Base-by-base conservation (phyloP, 2,329 filamentous ascomycete genomes). In the Xylaria multiplex region DNA sequence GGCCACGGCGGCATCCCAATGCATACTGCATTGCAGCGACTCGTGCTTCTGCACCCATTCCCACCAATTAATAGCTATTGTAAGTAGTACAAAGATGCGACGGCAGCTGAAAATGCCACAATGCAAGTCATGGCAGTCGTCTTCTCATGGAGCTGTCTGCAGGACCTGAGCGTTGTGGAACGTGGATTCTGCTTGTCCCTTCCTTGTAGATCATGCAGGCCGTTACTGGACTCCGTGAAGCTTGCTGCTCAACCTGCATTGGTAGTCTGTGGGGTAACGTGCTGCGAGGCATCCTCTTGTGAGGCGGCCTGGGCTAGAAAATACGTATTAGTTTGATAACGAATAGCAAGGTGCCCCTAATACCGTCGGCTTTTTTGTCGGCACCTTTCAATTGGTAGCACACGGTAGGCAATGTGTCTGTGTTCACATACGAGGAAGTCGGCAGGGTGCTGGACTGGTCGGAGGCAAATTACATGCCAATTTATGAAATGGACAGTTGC, bases 231-330 rank as follows among this genome's bases (percentile, higher is more conserved):
- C 56, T 66, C 60, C 67, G 68, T 67, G 70, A 71, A 70, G 69
- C 65, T 66, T 57, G 69, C 59, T 57, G 69, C 59, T 67, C 65
- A 70, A 69, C 70, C 62, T 68, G 71, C 71, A 72, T 71, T 69
- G 72, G 67, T 62, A 71, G 62, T 72, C 69, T 73, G 73, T 74
- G 72, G 72, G 71, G 72, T 74, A 73, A 22, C 58, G 50, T 56
- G 66, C 50, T 65, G 46, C 55, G 63, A 65, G 45, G 50, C 35
- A 48, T 59, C 19, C 57, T 49, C 43, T 53, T 37, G 42, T 24
- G 55, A 52, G 54, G 59, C 42, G 35, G 52, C 55, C 50, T 46
- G 59, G 40, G 54, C 32, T 53, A 16, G 8, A 16, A 5, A 40
- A 48, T 49, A 50, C 32, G 43, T 50, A 65, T 59, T 42, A 56